Evolutionary conservation across 495 filamentous ascomycete genomes (phyloP), one percentile per base, ranked within the genome.

Genomic region (Penicillium daleae): DNA sequence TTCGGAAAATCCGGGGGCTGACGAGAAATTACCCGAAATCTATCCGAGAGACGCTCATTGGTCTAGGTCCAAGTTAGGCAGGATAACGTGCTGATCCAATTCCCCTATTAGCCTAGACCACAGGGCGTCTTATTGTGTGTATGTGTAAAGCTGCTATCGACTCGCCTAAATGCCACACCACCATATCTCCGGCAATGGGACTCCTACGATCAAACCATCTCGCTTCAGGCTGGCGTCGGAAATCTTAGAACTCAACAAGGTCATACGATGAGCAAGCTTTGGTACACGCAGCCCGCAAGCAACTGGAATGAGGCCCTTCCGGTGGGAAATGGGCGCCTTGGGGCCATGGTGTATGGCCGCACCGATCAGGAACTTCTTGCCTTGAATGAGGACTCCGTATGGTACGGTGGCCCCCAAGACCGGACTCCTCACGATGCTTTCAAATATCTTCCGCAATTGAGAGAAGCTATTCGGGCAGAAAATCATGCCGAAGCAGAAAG

Each of bases 301-400:
- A 29, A 49, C 42, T 69, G 67, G 71, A 62, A 73, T 58, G 67
- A 71, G 60, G 67, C 71, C 33, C 67, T 80, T 9, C 78, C 77
- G 15, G 74, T 86, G 51, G 82, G 83, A 9, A 86, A 85, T 69
- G 82, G 83, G 32, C 72, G 83, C 31, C 71, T 86, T 10, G 84
- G 82, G 6, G 82, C 78, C 31, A 76, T 81, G 69, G 69, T 86
- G 31, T 80, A 77, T 61, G 84, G 82, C 29, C 68, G 73, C 51
- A 74, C 75, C 33, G 67, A 70, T 21, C 76, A 73, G 8, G 83
- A 85, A 59, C 68, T 80, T 59, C 59, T 85, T n/a, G 69, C 73
- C 10, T 64, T 86, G 26, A 86, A 84, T 56, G 83, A 86, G 57
- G 79, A 85, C 60, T 81, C 81, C 6, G 69, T 85, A 10, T 85